phyloP scores from a whole-genome alignment of 306 rosid species.

The Dryas alaskensis region DNA sequence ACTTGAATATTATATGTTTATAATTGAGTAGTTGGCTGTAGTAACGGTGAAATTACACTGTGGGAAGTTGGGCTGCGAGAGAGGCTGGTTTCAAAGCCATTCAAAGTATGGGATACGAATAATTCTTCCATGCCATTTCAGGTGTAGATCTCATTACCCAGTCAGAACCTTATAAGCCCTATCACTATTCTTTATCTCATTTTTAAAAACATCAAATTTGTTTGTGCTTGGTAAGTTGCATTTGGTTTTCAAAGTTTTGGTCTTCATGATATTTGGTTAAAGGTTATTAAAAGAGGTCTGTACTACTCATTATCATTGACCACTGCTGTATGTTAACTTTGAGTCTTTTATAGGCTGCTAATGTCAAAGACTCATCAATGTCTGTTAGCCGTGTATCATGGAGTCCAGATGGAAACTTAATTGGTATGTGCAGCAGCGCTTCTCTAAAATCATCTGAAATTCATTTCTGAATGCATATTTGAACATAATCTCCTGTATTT shows the following conservation, averaged over 20 bases:
- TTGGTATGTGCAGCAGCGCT: slow-evolving; percentile 45
- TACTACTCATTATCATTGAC: neutral
- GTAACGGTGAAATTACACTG: slow-evolving; percentile 54
- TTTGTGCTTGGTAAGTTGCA: neutral
- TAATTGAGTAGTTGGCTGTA: slow-evolving; percentile 50
- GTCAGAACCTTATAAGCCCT: neutral
- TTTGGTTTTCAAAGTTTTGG: neutral
- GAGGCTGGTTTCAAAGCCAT: slow-evolving; percentile 45
- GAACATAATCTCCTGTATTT: slow-evolving; percentile 24
- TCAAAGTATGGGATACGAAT: slow-evolving; percentile 33
- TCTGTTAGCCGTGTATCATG: slow-evolving; percentile 60
- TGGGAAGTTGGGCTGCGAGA: slow-evolving; percentile 53
- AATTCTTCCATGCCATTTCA: slow-evolving; percentile 39
- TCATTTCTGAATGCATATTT: neutral
- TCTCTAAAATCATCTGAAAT: neutral
- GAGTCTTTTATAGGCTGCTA: slow-evolving; percentile 37
- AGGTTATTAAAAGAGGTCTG: neutral
- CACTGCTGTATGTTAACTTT: neutral
- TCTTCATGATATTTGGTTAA: neutral
- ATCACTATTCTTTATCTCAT: neutral
- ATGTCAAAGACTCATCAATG: slow-evolving; percentile 47
- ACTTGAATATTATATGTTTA: slow-evolving; percentile 20
- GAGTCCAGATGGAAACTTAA: slow-evolving; percentile 68
- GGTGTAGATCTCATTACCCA: slow-evolving; percentile 30
- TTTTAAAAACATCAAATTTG: neutral